Base-by-base conservation (phyloP, 768 basidiomycete species). In the Phylloporus sp. region DNA sequence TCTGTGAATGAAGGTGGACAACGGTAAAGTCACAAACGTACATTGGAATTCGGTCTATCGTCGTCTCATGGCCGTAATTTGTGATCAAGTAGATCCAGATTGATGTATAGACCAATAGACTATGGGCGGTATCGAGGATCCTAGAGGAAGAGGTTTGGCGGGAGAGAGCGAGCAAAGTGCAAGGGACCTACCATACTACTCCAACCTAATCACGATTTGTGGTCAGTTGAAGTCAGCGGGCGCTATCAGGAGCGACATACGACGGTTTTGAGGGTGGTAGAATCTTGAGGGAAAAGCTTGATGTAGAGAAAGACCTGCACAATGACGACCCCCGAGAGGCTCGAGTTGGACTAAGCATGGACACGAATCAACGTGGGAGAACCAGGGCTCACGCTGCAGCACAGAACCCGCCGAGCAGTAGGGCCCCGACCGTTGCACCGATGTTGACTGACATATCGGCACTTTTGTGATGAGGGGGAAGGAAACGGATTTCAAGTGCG, bases 1-100 rank as follows among this genome's bases (percentile, higher is more conserved):
- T 42, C 31, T 8, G 35, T 42, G 23, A 43, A 17, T 24, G 17
- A 26, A 10, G 22, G n/a, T 24, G 22, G 9, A 17, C 8, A 27
- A 18, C 5, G 15, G 3, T 1, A 38, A 32, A 43, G 23, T 38
- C 6, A 33, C 17, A 35, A 20, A 48, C 50, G n/a, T 48, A 78
- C 79, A 70, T 69, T 14, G 76, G 71, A 38, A 80, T 73, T 14
- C 44, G 58, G 46, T 78, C 71, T 28, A 76, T 71, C 24, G 59
- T 64, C 3, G 44, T 38, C 4, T 43, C 43, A 8, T 72, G 49
- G 1, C 78, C 78, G 33, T 69, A 80, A 48, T 72, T 59, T 1
- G 48, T 42, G 44, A 80, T 73, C 3, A 80, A 55, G 47, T 72
- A 73, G 11, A 65, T 65, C 70, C 74, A 73, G 34, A 75, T 55